Conservation (phyloP, 192 early-diverging fungal species). For the Podila minutissima region DNA sequence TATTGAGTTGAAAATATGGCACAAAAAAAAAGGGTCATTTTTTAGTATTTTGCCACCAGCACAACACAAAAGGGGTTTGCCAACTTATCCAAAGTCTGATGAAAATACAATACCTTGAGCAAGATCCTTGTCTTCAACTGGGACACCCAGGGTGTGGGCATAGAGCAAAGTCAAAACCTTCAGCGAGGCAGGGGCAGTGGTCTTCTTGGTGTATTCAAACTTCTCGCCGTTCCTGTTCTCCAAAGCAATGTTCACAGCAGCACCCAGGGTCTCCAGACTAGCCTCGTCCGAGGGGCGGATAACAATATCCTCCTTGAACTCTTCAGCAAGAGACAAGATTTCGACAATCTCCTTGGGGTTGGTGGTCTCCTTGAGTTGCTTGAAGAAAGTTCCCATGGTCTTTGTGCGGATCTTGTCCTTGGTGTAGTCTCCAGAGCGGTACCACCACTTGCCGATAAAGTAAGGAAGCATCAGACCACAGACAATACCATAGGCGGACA, state of each 20-base stretch:
- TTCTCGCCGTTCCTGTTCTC: slow-evolving; percentile 67
- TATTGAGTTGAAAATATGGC: slow-evolving; percentile 12
- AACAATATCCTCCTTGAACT: slow-evolving; percentile 70
- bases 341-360: slow-evolving; percentile 77
- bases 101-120: slow-evolving; percentile 38
- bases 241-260: slow-evolving; percentile 61
- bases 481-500: slow-evolving; percentile 84
- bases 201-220: slow-evolving; percentile 71
- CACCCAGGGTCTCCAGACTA: slow-evolving; percentile 52
- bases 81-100: too few relatives aligned
- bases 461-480: slow-evolving; percentile 93
- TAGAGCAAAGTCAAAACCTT: slow-evolving; percentile 84
- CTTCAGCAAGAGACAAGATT: slow-evolving; percentile 75
- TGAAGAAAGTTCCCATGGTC: slow-evolving; percentile 94
- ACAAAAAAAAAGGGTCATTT: neutral
- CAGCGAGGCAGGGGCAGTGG: slow-evolving; percentile 58
- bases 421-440: slow-evolving; percentile 85
- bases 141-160: slow-evolving; percentile 84
- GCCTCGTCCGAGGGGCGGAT: slow-evolving; percentile 57
- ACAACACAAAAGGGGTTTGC: neutral
- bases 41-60: slow-evolving; percentile 12
- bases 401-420: slow-evolving; percentile 90
- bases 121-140: slow-evolving; percentile 62
- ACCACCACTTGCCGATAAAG: slow-evolving; percentile 96
- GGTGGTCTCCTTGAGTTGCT: slow-evolving; percentile 84